Evolutionary conservation across 345 rosid genomes (phyloP), one percentile per base, ranked within the genome.

Genomic region (Ceriops decandra): DNA sequence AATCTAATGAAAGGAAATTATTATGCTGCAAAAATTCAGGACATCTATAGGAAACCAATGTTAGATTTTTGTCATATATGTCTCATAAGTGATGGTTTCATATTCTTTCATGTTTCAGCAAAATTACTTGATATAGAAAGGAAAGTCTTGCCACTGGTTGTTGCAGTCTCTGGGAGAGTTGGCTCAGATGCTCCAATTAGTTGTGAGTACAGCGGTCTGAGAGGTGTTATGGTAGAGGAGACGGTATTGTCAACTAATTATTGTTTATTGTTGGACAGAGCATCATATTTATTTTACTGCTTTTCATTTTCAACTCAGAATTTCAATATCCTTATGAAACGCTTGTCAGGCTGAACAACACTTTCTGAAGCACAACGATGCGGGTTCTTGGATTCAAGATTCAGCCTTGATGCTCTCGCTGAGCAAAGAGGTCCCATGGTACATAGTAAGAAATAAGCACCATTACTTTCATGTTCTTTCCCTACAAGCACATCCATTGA

Each of bases 391-490:
- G 99, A 92, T 91, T 61, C 95, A 93, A 79, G 99, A 93, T 82
- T 91, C 97, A 46, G 97, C 97, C 3, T 73, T 93, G 72, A 87
- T 91, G 88, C 74, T 91, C 32, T 89, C 97, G 8, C 85, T 89
- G 97, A 88, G 96, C 69, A 91, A 91, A 62, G 99, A 93, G 85
- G 97, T 93, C 76, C 99, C 99, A 36, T 89, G 99, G 97, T 89
- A 85, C 76, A 78, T 93, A 87, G 97, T 93, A 77, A 85, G 91
- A 72, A 38, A 64, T 32, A 9, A 1, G 20, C 7, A 5, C 28
- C 32, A 13, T 60, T 42, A 13, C 49, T 42, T 13, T 57, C 28
- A 62, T 52, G 38, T 56, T n/a, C 35, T 19, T 27, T 21, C 20
- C 27, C 49, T n/a, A 28, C 19, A 0, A 19, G 2, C 19, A 36